Evolutionary conservation across 1,284 basidiomycete species (phyloP).

Genomic region (Prillingera fragicola): DNA sequence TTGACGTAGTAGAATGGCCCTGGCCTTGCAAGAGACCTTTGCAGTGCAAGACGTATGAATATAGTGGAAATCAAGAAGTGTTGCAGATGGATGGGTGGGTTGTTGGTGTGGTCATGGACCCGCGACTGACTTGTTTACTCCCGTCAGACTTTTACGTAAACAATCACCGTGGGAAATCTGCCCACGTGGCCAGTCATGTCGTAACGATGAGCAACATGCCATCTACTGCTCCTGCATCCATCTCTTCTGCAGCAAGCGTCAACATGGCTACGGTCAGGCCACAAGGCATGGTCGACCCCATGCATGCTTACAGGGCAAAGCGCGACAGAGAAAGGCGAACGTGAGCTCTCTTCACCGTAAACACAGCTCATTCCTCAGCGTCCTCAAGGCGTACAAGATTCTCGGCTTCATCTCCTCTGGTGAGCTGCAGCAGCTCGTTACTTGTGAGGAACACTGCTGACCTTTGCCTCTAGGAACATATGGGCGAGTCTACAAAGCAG

Average conservation of each 20-base stretch:
- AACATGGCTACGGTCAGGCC: constrained; percentile 14
- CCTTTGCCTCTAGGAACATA: constrained; percentile 65
- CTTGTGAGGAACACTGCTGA: constrained; percentile 5
- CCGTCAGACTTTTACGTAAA: no score
- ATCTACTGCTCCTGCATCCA: neutral
- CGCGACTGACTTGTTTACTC: no score
- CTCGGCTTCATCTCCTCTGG: constrained; percentile 91
- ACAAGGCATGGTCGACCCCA: constrained; percentile 47
- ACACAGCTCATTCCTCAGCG: constrained; percentile 46
- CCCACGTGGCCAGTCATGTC: no score
- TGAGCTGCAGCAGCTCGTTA: constrained; percentile 8
- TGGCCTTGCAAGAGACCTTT: no score
- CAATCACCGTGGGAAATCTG: no score
- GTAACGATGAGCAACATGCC: neutral
- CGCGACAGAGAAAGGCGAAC: constrained; percentile 60
- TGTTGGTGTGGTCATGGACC: no score
- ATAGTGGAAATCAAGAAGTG: no score
- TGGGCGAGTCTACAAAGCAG: constrained; percentile 95
- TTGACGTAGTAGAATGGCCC: no score
- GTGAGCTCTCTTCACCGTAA: constrained; percentile 20
- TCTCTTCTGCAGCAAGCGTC: neutral
- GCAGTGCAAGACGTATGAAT: no score
- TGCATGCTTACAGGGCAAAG: constrained; percentile 76
- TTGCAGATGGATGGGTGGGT: no score
- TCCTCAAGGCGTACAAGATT: constrained; percentile 79